Evolutionary conservation across 371 early-diverging fungal species (phyloP), one percentile per base, ranked within the genome.

Genomic region (Mucor circinelloides): DNA sequence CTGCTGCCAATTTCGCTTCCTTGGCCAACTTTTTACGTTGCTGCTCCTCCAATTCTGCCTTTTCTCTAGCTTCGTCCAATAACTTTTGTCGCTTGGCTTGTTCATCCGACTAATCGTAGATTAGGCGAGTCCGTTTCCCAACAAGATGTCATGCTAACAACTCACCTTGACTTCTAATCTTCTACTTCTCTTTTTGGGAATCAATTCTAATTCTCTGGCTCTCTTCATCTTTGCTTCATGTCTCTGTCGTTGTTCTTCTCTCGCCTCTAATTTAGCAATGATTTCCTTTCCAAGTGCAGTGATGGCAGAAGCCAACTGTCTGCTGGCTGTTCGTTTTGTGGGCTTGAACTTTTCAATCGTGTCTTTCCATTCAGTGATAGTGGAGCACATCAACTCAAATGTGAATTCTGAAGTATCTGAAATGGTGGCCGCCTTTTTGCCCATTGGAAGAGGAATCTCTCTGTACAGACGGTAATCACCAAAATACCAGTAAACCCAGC

Each of bases 401-500:
- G 74, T 71, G 23, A 64, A 67, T 8, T 64, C 58, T 15, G 34
- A 36, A 3, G 36, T 23, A 10, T 40, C n/a, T 19, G 70, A 6
- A 12, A 46, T 64, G 15, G 63, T 28, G 4, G 25, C 7, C 9
- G 52, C 42, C 19, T 32, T 63, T 61, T 67, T 73, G 4, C 63
- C 67, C 3, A 32, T 54, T 17, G 66, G 46, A 30, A 73, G 31
- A 21, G 74, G 68, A 6, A 67, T 61, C 36, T 74, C 74, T 46
- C 74, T 57, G 48, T 74, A 74, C 3, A 74, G 40, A 42, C 74
- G 48, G 1, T 25, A 27, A 31, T 50, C 69, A 12, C 63, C 69
- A 59, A 73, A 69, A 55, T 69, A 61, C 73, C 73, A 73, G 55
- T 74, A 74, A 3, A 59, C 57, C 71, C 74, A 67, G 25, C 68